A percentile compares a stretch with the other conserved stretches of the same genome.
These are phyloP conservation scores for Elymus sibiricus DNA, from an alignment of 176 grass and related monocot genomes.

Conservation along the genomic window DNA sequence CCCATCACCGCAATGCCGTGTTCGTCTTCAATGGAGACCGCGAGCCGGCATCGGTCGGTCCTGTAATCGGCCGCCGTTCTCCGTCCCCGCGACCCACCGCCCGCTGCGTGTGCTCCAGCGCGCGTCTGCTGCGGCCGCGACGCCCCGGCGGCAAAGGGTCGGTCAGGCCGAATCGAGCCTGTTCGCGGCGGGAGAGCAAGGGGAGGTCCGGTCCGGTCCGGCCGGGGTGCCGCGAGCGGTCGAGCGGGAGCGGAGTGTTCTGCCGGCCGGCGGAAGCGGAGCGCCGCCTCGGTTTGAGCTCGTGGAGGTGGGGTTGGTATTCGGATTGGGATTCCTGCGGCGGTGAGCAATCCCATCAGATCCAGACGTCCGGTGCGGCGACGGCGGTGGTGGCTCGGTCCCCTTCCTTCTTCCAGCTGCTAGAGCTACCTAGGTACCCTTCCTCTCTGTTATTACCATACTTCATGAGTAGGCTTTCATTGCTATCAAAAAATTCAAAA, in stretches of 20 bases:
- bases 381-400: too few species aligned
- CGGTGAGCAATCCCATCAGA: background rate
- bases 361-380: background rate
- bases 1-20: background rate
- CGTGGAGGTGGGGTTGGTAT: background rate
- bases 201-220: too few species aligned
- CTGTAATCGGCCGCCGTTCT: background rate
- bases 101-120: too few species aligned
- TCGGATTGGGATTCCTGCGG: background rate
- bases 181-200: too few species aligned
- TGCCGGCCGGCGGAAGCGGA: too few species aligned
- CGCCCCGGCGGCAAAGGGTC: too few species aligned
- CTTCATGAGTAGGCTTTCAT: background rate
- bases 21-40: background rate
- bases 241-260: background rate
- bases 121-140: background rate
- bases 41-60: rapidly evolving
- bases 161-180: background rate
- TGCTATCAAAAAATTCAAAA: background rate
- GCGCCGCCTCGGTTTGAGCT: background rate
- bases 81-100: too few species aligned
- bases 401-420: background rate
- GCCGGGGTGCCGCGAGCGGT: too few species aligned
- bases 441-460: background rate
- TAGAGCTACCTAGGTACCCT: too few species aligned